These are phyloP conservation scores for Entomortierella chlamydospora DNA, from an alignment of 192 early-diverging fungal species.

Conservation along the genomic window DNA sequence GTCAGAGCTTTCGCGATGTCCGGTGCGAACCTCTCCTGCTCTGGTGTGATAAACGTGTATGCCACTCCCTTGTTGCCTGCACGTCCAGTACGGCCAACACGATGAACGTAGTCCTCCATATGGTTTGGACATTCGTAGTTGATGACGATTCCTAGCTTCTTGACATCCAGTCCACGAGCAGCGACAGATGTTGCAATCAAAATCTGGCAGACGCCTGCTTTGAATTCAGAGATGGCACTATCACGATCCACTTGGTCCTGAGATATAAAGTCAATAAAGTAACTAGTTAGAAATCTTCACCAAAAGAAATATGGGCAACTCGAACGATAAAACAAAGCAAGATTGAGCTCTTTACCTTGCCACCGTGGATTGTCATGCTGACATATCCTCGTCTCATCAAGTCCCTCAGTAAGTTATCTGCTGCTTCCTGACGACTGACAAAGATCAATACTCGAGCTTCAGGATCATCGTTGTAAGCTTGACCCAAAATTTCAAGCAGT, in stretches of 20 bases:
- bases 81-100: conserved; percentile 96
- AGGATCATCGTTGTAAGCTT: conserved; percentile 76
- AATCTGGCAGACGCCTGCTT: conserved; percentile 87
- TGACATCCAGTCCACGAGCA: conserved; percentile 95
- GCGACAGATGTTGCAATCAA: conserved; percentile 97
- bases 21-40: conserved; percentile 93
- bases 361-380: conserved; percentile 94
- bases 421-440: conserved; percentile 95
- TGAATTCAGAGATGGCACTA: conserved; percentile 94
- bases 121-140: conserved; percentile 99
- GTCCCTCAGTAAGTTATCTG: conserved; percentile 89
- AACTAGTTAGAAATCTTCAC: not conserved
- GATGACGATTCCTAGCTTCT: conserved; percentile 90
- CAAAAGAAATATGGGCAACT: not conserved
- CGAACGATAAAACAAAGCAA: no score
- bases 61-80: conserved; percentile 98
- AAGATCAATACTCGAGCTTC: conserved; percentile 88
- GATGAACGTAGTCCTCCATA: conserved; percentile 99
- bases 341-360: conserved; percentile 70
- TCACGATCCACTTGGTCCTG: conserved; percentile 90
- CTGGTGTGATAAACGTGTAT: conserved; percentile 94
- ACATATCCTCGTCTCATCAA: conserved; percentile 87
- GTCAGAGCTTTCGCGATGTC: conserved; percentile 92
- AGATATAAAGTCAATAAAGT: not conserved
- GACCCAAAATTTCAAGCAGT: conserved; percentile 88